Conservation (phyloP, 331 rosid species). For the Quercus tomentella region DNA sequence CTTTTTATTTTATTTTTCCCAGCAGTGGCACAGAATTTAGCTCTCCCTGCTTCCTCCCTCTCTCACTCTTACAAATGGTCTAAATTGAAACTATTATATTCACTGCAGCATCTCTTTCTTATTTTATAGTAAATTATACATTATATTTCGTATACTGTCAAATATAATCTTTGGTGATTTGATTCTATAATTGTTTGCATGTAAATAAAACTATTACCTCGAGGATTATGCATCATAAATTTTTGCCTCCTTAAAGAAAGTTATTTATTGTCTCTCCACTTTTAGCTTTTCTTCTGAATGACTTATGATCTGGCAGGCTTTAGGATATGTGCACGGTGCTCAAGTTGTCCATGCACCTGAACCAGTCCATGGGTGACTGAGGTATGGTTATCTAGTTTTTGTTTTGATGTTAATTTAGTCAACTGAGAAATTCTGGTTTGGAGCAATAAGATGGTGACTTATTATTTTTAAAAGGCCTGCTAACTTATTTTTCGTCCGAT, state of each 20-base stretch:
- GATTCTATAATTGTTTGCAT: neutral
- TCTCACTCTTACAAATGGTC: neutral
- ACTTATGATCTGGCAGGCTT: slow-evolving; percentile 56
- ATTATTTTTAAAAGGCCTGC: neutral
- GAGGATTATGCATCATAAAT: neutral
- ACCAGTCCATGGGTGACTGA: slow-evolving; percentile 91
- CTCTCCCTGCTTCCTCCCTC: neutral
- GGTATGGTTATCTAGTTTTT: slow-evolving; percentile 39
- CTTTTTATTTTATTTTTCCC: neutral
- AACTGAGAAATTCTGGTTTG: neutral
- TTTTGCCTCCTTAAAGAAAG: neutral
- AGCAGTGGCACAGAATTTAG: neutral
- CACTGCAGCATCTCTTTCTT: neutral
- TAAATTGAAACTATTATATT: neutral
- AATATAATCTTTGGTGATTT: neutral
- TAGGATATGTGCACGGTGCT: slow-evolving; percentile 93
- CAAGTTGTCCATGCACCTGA: slow-evolving; percentile 85
- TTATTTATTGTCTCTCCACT: slow-evolving; percentile 5
- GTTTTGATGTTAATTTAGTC: neutral
- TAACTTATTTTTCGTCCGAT: slow-evolving; percentile 12
- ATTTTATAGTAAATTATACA: neutral
- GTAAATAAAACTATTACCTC: neutral
- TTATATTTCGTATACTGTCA: neutral
- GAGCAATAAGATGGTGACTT: neutral
- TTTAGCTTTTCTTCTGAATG: slow-evolving; percentile 18